A percentile compares a stretch with the other conserved stretches of the same genome.
phyloP scores from a whole-genome alignment of 116 monocot species.

The Iris pallida region DNA sequence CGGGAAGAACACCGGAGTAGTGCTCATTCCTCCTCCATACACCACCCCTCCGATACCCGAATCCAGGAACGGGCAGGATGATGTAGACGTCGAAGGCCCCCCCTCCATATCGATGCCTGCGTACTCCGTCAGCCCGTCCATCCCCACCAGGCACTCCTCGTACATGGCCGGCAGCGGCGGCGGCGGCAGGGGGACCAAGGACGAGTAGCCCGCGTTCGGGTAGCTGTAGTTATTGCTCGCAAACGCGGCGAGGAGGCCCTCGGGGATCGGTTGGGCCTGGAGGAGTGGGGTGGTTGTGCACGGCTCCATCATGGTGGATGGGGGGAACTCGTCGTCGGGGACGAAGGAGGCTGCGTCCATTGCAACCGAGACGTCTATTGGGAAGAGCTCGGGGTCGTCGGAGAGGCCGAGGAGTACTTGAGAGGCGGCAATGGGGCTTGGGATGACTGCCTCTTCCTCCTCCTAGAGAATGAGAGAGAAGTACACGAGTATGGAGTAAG shows the following conservation, averaged over 20 bases:
- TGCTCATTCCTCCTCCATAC: background rate
- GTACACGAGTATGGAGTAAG: too few relatives aligned
- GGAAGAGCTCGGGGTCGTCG: constrained; percentile 1
- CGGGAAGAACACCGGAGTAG: background rate
- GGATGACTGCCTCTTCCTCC: constrained; percentile 2
- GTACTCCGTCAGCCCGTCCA: background rate
- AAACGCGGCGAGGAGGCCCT: background rate
- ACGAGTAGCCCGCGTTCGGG: background rate
- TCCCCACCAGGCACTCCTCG: constrained; percentile 1
- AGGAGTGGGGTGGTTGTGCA: background rate
- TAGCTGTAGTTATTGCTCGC: background rate
- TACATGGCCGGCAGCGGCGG: background rate
- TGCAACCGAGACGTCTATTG: background rate
- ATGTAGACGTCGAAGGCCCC: background rate
- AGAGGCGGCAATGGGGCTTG: constrained; percentile 10
- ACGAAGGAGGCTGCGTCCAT: background rate
- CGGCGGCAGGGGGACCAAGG: background rate
- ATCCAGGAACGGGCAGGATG: constrained; percentile 15
- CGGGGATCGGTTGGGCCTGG: background rate
- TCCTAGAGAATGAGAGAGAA: too few relatives aligned
- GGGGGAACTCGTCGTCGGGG: background rate
- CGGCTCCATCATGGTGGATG: background rate
- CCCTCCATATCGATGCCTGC: background rate
- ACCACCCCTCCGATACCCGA: background rate
- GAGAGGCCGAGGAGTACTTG: constrained; percentile 3